Evolutionary conservation across 176 grass and related monocot species (phyloP), one percentile per base, ranked within the genome.

Genomic region (Triticum monococcum): DNA sequence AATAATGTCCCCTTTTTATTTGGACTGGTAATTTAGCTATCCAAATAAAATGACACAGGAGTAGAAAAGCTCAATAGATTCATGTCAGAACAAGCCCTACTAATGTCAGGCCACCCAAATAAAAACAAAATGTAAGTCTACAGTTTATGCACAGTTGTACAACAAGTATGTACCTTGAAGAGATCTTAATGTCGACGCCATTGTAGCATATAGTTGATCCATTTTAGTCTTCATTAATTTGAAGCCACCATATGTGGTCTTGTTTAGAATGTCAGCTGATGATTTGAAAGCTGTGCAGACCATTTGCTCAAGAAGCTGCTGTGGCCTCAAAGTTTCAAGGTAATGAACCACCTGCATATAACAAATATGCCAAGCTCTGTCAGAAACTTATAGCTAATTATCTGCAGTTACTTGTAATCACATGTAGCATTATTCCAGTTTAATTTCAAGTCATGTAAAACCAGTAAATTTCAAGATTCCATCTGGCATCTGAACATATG

Each of bases 261-360:
- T 89, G 75, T 87, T 96, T 79, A 98, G 82, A 85, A 90, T 95
- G 83, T 91, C 97, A 92, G 85, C 86, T 72, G 93, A 89, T 28
- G 94, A 91, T 94, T 91, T 98, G 80, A 96, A 98, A 54, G 88
- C 93, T 80, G 93, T 91, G 85, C 88, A 92, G 36, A 98, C 67
- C 92, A 96, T 98, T 89, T 98, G 97, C 85, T 94, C 97, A 88
- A 98, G 93, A 63, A 96, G 92, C 81, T 94, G 93, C 31, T 88
- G 91, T 41, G 97, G 97, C 52, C 89, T 89, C 87, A 98, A 92
- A 89, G 93, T 98, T 91, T 98, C 96, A 77, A 98, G 88, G 84
- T 98, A 98, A 91, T 98, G 96, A 81, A 98, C 72, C 78, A 98
- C 84, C 96, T 98, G 83, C 13, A 64, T 54, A 75, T 37, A 56